Percentiles rank a stretch among this genome's conserved stretches.
These are phyloP conservation scores for Gloeophyllum trabeum DNA, from an alignment of 768 basidiomycete species.

Conservation along the genomic window DNA sequence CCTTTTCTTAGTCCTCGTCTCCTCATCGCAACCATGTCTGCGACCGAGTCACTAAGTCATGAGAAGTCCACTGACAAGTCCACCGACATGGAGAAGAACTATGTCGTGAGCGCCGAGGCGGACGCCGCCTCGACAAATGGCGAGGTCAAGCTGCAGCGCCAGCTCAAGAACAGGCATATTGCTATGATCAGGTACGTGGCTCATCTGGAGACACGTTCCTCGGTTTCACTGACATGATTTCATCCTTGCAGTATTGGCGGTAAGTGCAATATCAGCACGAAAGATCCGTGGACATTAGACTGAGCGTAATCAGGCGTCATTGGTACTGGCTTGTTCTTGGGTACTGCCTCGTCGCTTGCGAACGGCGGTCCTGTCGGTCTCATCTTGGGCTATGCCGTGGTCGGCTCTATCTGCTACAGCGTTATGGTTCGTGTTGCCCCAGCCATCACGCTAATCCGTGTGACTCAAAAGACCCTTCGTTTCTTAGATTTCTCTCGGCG, in stretches of 20 bases:
- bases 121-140: conserved; percentile 1
- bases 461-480: no score
- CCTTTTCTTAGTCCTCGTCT: background rate
- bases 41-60: background rate
- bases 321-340: conserved; percentile 31
- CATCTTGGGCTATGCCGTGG: conserved; percentile 52
- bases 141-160: conserved; percentile 11
- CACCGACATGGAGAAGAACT: background rate
- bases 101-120: background rate
- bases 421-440: conserved; percentile 44
- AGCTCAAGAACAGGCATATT: conserved; percentile 52
- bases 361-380: conserved; percentile 68
- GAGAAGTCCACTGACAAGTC: background rate
- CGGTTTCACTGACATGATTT: conserved; percentile 1
- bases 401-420: conserved; percentile 60
- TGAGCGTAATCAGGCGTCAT: conserved; percentile 22
- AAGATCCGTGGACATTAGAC: background rate
- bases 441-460: background rate
- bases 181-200: conserved; percentile 63
- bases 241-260: conserved; percentile 20
- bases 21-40: background rate
- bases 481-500: conserved; percentile 59
- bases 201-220: background rate
- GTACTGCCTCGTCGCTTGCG: conserved; percentile 37
- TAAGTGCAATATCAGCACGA: background rate